A percentile compares a stretch with the other conserved stretches of the same genome.
Evolutionary conservation across 139 green algal species (phyloP).

Genomic region (Picochlorum sp.): DNA sequence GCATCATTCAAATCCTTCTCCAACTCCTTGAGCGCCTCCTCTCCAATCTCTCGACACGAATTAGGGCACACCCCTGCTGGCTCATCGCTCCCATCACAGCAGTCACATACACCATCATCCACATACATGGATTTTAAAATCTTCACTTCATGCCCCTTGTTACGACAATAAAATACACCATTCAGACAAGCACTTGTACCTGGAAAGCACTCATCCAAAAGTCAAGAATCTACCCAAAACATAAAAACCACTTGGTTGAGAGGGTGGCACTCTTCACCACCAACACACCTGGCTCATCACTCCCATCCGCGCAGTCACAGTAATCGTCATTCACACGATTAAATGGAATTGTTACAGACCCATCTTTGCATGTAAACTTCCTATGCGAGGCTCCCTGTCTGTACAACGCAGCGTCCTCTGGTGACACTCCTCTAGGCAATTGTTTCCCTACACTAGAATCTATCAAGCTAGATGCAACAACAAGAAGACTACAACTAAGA

Average conservation of each 20-base stretch:
- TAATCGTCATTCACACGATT: constrained; percentile 86
- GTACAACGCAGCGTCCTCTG: constrained; percentile 13
- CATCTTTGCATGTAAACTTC: constrained; percentile 62
- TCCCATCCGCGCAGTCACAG: constrained; percentile 91
- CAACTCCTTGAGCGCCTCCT: constrained; percentile 36
- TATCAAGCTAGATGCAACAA: not conserved
- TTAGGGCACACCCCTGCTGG: constrained; percentile 57
- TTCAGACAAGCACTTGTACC: constrained; percentile 77
- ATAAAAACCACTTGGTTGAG: not conserved
- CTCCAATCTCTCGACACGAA: constrained; percentile 59
- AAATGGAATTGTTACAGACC: constrained; percentile 43
- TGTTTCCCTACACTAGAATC: not conserved
- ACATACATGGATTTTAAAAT: constrained; percentile 71
- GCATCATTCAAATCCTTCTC: constrained; percentile 12
- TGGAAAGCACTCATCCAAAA: constrained; percentile 22
- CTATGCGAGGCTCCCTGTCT: constrained; percentile 1
- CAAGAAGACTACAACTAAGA: not conserved
- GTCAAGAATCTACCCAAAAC: not conserved
- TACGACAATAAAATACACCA: constrained; percentile 80
- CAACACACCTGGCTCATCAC: constrained; percentile 77
- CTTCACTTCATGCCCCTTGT: constrained; percentile 56
- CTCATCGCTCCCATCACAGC: constrained; percentile 88
- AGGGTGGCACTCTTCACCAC: too few species aligned
- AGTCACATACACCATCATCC: constrained; percentile 93
- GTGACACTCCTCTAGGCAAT: not conserved